Conservation (phyloP, 148 eudicot genomes). For the Chenopodium berlandieri region DNA sequence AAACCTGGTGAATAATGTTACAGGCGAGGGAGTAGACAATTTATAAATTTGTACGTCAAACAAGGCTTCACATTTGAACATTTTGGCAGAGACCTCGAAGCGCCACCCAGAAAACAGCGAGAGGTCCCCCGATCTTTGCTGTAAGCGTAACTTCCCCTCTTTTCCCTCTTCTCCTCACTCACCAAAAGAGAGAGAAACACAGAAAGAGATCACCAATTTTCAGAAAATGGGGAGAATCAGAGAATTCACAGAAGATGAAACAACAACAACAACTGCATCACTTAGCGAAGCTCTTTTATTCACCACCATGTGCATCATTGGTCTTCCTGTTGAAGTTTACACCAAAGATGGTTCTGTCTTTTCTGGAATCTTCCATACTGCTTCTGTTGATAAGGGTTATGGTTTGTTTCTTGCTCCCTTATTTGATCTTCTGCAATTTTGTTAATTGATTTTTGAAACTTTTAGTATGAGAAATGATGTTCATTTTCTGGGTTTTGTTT, state of each 20-base stretch:
- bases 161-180: neutral
- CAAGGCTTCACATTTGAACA: neutral
- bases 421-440: neutral
- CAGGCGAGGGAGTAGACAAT: too few relatives aligned
- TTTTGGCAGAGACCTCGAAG: too few relatives aligned
- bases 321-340: conserved; percentile 79
- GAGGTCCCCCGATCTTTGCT: neutral
- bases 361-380: conserved; percentile 80
- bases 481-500: neutral
- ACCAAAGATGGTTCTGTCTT: conserved; percentile 72
- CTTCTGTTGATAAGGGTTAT: conserved; percentile 52
- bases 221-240: conserved; percentile 49
- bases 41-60: too few relatives aligned
- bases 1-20: too few relatives aligned
- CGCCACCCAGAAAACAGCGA: neutral
- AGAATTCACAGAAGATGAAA: conserved; percentile 26
- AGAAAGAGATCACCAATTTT: neutral
- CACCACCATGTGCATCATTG: conserved; percentile 77
- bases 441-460: neutral
- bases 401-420: conserved; percentile 36
- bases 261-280: conserved; percentile 17
- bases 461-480: neutral
- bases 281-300: conserved; percentile 58
- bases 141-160: neutral
- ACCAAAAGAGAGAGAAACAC: neutral